Base-by-base conservation (phyloP, 495 filamentous ascomycete genomes). In the Hypoxylon rickii region DNA sequence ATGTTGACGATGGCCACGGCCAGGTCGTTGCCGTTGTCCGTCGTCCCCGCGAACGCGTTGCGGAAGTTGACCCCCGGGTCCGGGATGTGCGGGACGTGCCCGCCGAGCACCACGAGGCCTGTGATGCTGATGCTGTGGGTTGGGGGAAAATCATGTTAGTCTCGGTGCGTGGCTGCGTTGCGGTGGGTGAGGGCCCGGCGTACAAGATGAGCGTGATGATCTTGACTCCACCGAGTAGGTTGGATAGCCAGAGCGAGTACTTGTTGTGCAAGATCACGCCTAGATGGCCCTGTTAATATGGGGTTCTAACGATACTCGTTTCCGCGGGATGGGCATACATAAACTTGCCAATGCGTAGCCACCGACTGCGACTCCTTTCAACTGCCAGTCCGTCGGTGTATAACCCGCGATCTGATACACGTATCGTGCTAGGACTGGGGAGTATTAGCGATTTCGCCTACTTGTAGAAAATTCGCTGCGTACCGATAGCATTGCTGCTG, bases 281-380 rank as follows among this genome's bases (percentile, higher is more conserved):
- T 82, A 33, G 7, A 1, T 11, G 29, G 31, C 13, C 13, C 15
- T 33, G 26, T 63, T 46, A 54, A 41, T 38, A 38, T 5, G 18
- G 34, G n/a, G n/a, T n/a, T n/a, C n/a, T n/a, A n/a, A n/a, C n/a
- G n/a, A n/a, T n/a, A n/a, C n/a, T n/a, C n/a, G n/a, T n/a, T n/a
- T n/a, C n/a, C n/a, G n/a, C 2, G 4, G 13, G 34, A 15, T 7
- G 4, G 7, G 66, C 71, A 31, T 41, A 78, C 77, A 64, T 7
- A 86, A 48, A 7, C 76, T 63, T 15, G 82, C 79, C 3, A 84
- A 65, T 1, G 79, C 85, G 51, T 85, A 86, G 4, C 70, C 75
- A 8, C 79, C 84, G 22, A 86, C 66, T 3, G 85, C 85, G 8
- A 86, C 79, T 3, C 84, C 86, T 65, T 86, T 86, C 13, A 79